Base-by-base conservation (phyloP, 108 stramenopile species). In the Cyclotella atomus region DNA sequence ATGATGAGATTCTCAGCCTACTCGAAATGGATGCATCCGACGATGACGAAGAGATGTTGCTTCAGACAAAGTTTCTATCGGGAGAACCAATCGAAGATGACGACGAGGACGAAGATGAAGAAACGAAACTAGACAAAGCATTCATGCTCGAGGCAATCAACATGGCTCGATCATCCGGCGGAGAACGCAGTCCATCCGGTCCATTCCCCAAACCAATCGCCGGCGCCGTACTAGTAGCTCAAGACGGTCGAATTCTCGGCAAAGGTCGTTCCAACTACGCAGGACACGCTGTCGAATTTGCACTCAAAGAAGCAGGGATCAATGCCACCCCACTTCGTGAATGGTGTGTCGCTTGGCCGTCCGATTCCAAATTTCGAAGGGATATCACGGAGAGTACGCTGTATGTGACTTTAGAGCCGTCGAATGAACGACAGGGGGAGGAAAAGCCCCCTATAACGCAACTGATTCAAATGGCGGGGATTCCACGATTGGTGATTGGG, bases 341-440 rank as follows among this genome's bases (percentile, higher is more conserved):
- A 55, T 94, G 93, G 93, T 90, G 86, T 55, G 85, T 94, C 25
- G 64, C 81, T 10, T 94, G 90, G 90, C 88, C 89, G 2, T 62
- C 84, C 1, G 69, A 84, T 49, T 59, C 65, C 23, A 67, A 81
- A 24, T 73, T 91, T 43, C 83, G 92, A 14, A 64, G 75, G 14
- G 82, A 85, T 65, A 49, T 94, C 46, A 36, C 79, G 1, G 47
- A 77, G n/a, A 68, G 81, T 23, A 94, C 93, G 3, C 47, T 94
- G 47, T 94, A 94, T 64, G 79, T 91, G 30, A 94, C 93, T 0
- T 64, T 94, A 70, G 93, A 94, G 52, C 93, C 93, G 10, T 76
- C 70, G 24, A 59, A 77, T 27, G 69, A 85, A 32, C 73, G 89
- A 16, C 79, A 82, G 25, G 93, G 77, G 60, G 78, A 89, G 47